A percentile compares a stretch with the other conserved stretches of the same genome.
Evolutionary conservation across 257 asterid species (phyloP).

Genomic region (Buddleja alternifolia): DNA sequence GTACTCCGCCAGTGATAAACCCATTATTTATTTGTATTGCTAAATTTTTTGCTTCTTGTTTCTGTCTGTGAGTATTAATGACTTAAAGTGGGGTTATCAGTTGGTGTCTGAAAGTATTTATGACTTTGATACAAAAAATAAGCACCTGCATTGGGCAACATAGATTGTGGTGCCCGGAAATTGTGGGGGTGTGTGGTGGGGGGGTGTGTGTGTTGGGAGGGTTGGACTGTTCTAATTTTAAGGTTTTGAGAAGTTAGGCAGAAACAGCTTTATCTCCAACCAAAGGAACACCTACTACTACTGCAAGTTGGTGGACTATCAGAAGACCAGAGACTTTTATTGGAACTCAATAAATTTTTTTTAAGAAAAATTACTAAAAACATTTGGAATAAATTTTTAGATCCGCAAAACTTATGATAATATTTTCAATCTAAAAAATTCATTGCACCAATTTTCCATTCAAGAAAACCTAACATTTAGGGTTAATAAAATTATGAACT

Average conservation of each 20-base stretch:
- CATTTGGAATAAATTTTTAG: too few species aligned
- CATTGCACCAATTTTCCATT: too few species aligned
- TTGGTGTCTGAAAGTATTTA: not conserved
- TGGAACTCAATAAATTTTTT: not conserved
- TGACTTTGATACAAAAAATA: not conserved
- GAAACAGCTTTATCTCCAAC: conserved; percentile 29
- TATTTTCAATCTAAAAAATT: too few species aligned
- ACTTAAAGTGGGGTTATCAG: not conserved
- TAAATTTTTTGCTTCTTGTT: not conserved
- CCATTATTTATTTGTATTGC: not conserved
- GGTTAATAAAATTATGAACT: too few species aligned
- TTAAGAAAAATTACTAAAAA: too few species aligned
- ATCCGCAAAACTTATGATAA: too few species aligned
- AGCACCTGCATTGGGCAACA: conserved; percentile 13
- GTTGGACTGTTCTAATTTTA: conserved; percentile 22
- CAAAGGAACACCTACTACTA: conserved; percentile 37
- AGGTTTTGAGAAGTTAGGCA: conserved; percentile 41
- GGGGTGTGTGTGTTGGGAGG: not conserved
- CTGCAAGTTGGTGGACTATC: conserved; percentile 1
- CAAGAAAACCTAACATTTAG: too few species aligned
- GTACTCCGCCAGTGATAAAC: not conserved
- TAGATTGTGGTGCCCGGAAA: conserved; percentile 19
- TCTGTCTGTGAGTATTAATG: not conserved
- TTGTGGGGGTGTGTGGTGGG: conserved; percentile 12
- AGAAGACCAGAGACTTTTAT: not conserved